Evolutionary conservation across 208 protist genomes (phyloP), one percentile per base, ranked within the genome.

Genomic region (Acanthamoeba healyi): DNA sequence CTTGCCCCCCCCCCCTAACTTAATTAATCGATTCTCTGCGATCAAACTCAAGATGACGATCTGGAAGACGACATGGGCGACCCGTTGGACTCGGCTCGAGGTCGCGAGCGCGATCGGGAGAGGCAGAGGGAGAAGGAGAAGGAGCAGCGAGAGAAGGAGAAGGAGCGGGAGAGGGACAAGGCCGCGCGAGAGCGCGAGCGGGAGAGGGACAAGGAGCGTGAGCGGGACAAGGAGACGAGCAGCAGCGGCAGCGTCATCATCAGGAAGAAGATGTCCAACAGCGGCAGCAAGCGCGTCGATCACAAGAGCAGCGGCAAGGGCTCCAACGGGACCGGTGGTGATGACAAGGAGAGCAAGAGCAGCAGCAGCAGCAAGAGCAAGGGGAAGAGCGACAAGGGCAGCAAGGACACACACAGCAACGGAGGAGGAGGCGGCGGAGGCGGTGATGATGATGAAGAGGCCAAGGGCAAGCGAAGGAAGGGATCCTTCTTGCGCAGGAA

Each of bases 121-220:
- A 36, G 77, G 19, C 51, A 92, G 29, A 24, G n/a, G 24, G 56
- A 92, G 38, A 74, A 92, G 87, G 56, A 54, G 10, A 74, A 74
- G 61, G 32, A 49, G 34, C 5, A 90, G 82, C 10, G 46, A 54
- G 63, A 92, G 38, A 36, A 74, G 46, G 49, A 89, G 44, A 65
- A 5, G 0, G 54, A 65, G 29, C 81, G 22, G 34, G 34, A 84
- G 26, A 44, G 32, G 14, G 34, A 49, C 2, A 56, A 54, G 32
- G 34, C 74, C 44, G 34, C 61, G 61, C 29, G 61, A 0, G 0
- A 67, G 61, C 29, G 26, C n/a, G 61, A 67, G 10, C n/a, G 17
- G 26, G 22, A 38, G 61, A 38, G 22, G 54, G 22, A 15, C 54
- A 61, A 22, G 19, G 22, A 15, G 22, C 0, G 15, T 5, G 22